Base-by-base conservation (phyloP, 225 moss, liverwort and hornwort species). In the Ulota crispa region DNA sequence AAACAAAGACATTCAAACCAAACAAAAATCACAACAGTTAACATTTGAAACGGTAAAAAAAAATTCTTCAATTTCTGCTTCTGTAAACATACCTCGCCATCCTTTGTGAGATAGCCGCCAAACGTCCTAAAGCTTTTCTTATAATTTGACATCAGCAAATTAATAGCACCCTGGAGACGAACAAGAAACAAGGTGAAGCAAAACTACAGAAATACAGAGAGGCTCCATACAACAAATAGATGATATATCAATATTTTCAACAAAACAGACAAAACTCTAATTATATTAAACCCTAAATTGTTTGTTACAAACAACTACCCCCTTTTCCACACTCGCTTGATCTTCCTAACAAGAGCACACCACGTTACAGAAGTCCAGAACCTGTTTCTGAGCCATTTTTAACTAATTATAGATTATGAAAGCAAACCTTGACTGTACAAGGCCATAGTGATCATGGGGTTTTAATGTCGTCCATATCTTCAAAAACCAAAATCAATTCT, bases 41-140 rank as follows among this genome's bases (percentile, higher is more conserved):
- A 73, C 47, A 63, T 20, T 26, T 36, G 3, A 30, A 52, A 30
- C 14, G 21, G 27, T 72, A 30, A 41, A 56, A 4, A 85, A 80
- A 2, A 54, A 55, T 45, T 70, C 68, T 75, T 78, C 52, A 57
- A 41, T 18, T 62, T 67, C 68, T 36, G 66, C 59, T 23, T 68
- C 69, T 59, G 53, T 24, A 43, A 75, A 74, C 78, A n/a, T 85
- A 96, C 99, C 89, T 99, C 99, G 31, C 99, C 99, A 89, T 93
- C 89, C 76, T 89, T 86, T 13, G 96, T 99, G 28, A 99, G 92
- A 85, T 99, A 96, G 68, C 99, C 99, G 27, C 96, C 99, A 83
- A 99, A 88, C 19, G 81, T 80, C 72, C 91, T 89, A 64, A 99
- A 99, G 79, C 95, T 90, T 81, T 90, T 91, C 80, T 96, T 99